These are phyloP conservation scores for Pyricularia grisea DNA, from an alignment of 2,329 filamentous ascomycete species.

Conservation along the genomic window DNA sequence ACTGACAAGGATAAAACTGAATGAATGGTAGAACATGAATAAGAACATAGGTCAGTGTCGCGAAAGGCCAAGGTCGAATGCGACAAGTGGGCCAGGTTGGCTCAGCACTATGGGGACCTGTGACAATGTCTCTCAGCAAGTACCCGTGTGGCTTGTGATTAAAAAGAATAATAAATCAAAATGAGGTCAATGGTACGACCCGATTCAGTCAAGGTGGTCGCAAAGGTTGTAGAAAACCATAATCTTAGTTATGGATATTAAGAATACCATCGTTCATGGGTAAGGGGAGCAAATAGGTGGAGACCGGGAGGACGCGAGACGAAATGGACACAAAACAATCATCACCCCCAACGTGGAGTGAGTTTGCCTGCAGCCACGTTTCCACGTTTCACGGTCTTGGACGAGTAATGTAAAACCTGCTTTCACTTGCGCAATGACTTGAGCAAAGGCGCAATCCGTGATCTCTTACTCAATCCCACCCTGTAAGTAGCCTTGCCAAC, in stretches of 20 bases:
- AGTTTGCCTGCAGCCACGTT: not conserved
- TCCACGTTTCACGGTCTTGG: not conserved
- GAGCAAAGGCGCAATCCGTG: conserved; percentile 39
- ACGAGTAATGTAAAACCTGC: not conserved
- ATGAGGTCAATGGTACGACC: not conserved
- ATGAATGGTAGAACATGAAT: not conserved
- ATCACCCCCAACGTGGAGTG: not conserved
- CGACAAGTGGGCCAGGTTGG: not conserved
- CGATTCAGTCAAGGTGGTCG: not conserved
- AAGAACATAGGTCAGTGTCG: not conserved
- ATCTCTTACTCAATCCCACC: conserved; percentile 41
- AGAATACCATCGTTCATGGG: not conserved
- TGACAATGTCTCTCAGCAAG: not conserved
- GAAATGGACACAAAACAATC: not conserved
- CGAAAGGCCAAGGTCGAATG: not conserved
- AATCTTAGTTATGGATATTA: not conserved
- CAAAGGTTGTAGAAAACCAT: not conserved
- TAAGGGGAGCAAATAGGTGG: not conserved
- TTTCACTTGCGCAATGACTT: conserved; percentile 34
- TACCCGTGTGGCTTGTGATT: not conserved
- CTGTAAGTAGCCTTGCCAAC: conserved; percentile 32
- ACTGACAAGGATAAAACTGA: not conserved
- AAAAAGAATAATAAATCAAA: not conserved
- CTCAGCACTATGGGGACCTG: not conserved
- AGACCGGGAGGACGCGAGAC: not conserved